Base-by-base conservation (phyloP, 768 basidiomycete species). In the Boletus rex-veris region DNA sequence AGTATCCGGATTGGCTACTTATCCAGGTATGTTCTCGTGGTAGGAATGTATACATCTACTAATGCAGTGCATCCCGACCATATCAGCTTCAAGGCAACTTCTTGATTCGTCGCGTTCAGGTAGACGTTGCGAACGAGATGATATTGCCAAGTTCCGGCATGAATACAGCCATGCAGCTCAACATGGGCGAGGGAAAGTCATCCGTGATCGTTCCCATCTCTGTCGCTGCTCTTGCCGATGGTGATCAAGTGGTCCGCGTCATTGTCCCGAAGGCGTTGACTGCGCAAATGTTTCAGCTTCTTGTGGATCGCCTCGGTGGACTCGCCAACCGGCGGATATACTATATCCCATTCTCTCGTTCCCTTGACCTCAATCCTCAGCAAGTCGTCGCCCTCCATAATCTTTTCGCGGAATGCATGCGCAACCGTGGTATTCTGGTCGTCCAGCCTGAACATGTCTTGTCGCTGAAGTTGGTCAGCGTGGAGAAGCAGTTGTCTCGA, bases 121-220 rank as follows among this genome's bases (percentile, higher is more conserved):
- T 64, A 0, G 47, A 62, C 0, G 65, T 82, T 7, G 77, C 80
- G 2, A 48, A 60, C 2, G 72, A 80, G 44, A 83, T 83, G 81
- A 76, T 79, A 24, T 48, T 59, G 0, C 80, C 82, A 0, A 50
- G 47, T 3, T 71, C 65, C 0, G 53, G 55, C 3, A 14, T 57
- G 11, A 83, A 77, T 50, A 74, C 75, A 0, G 62, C 72, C 10
- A 66, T 78, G 31, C 81, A 83, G 37, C 74, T 83, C 18, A 80
- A 83, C 45, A 83, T 83, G 81, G 81, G 81, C 3, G 81, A 83
- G 50, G 82, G 81, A 1, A 83, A 83, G 54, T 73, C 75, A 3
- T 75, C 74, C 0, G 75, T 74, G 1, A 74, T 83, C 19, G 71
- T 82, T 2, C 81, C 82, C 1, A 65, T 81, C 30, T 64, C 73